Base-by-base conservation (phyloP, 805 yeast genomes). In the Huiozyma sinensis region DNA sequence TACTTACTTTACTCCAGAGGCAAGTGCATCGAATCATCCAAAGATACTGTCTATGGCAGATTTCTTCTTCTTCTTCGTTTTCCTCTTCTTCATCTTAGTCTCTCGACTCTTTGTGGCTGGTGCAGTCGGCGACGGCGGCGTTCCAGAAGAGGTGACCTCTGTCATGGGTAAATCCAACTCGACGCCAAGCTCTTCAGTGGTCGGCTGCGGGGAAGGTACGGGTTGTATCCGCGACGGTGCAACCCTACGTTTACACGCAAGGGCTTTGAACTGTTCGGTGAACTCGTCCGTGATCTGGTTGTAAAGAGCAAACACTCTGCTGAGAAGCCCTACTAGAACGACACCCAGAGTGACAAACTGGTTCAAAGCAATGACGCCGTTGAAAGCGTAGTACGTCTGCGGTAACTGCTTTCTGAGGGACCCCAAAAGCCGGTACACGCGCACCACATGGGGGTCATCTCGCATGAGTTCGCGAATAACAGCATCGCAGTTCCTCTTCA, bases 261-360 rank as follows among this genome's bases (percentile, higher is more conserved):
- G 11, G 33, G 33, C 33, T 4, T 31, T 9, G 5, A 31, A 8
- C n/a, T 11, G 11, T 31, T 31, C 33, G n/a, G 11, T 31, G 33
- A 8, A 31, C 33, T 31, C 33, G 9, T 31, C 33, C 33, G 33
- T 11, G 11, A 31, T 8, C 11, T 31, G 11, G 9, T 11, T 31
- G 28, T 38, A 28, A 12, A 29, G 7, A 10, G 13, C 7, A 38
- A 40, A 6, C 12, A 7, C 56, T 36, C 35, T 48, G 64, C 46
- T 65, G 65, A 2, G 64, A 13, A 66, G 42, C 0, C 83, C 95
- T 4, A 85, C 54, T 35, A 86, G 60, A 0, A 83, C 75, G 49
- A 87, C 70, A 2, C 95, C 95, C 9, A 87, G 58, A 1, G 80
- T 73, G 6, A 85, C 70, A 54, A 83, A 87, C 55, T 88, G 95